Base-by-base conservation (phyloP, 169 alveolate species). In the Blepharisma undulans region DNA sequence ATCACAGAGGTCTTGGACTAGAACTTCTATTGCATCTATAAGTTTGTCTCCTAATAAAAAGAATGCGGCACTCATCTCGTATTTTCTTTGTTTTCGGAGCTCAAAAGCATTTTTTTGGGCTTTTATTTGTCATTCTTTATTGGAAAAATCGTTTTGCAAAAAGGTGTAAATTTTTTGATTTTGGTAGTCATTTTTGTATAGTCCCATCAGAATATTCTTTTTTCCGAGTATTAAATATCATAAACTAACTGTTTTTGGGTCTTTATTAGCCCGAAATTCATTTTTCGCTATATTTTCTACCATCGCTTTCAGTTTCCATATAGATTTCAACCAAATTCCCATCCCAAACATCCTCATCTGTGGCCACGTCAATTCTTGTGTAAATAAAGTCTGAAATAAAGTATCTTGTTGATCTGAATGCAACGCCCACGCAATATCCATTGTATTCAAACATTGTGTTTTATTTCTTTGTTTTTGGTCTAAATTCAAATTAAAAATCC, bases 81-180 rank as follows among this genome's bases (percentile, higher is more conserved):
- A 86, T 29, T 86, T 66, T 72, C 84, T 36, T 66, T 60, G 80
- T 29, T 27, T 86, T 27, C 90, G 61, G 27, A 86, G 66, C 66
- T 86, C 80, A 86, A 86, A 86, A 29, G 90, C 90, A 29, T 86
- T 86, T 86, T 86, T 86, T 27, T 71, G 84, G 5, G 90, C 90
- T 86, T 60, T 72, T 22, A 86, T 36, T 32, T 72, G 82, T 29
- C 82, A 71, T 66, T 72, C 82, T 86, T 86, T 27, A 25, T 22
- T 60, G 25, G 32, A 25, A 86, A 86, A 86, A 72, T 86, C 90
- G n/a, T 86, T 86, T 25, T 27, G 29, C 25, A 86, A 19, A 72
- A 86, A 86, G n/a, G 34, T 10, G 12, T 22, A 60, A 6, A 86
- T 72, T 86, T 72, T 60, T 25, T 22, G n/a, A 25, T 25, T 86